A percentile compares a stretch with the other conserved stretches of the same genome.
Conservation (phyloP, 345 rosid genomes). For the Luvunga scandens region DNA sequence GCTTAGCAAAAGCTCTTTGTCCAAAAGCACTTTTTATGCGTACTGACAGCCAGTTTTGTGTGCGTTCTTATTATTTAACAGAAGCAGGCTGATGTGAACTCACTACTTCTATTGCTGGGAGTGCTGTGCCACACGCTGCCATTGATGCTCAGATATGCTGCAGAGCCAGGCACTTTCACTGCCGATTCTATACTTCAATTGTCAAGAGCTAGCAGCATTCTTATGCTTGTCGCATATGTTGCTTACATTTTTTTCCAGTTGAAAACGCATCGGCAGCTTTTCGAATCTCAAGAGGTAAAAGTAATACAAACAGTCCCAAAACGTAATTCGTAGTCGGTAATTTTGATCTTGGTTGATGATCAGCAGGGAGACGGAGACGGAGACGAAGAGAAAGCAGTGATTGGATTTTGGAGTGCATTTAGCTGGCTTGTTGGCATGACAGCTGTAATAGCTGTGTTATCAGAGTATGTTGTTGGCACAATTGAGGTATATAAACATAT, state of each 20-base stretch:
- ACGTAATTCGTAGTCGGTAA: background rate
- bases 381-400: constrained; percentile 62
- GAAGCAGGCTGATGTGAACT: constrained; percentile 87
- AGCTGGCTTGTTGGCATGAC: constrained; percentile 82
- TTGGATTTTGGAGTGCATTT: constrained; percentile 82
- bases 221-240: constrained; percentile 74
- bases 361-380: constrained; percentile 42
- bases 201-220: constrained; percentile 80
- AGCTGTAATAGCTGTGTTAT: constrained; percentile 64
- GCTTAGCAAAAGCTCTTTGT: background rate
- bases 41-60: background rate
- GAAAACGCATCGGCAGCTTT: constrained; percentile 63
- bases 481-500: constrained; percentile 54
- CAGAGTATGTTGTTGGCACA: constrained; percentile 87
- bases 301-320: background rate
- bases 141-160: constrained; percentile 50
- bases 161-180: constrained; percentile 22
- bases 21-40: background rate
- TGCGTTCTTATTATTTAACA: constrained; percentile 30
- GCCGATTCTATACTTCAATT: constrained; percentile 42
- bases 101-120: constrained; percentile 64
- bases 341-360: constrained; percentile 2
- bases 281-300: constrained; percentile 54
- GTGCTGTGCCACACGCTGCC: constrained; percentile 80
- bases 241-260: constrained; percentile 87